Percentiles rank a stretch among this genome's conserved stretches.
phyloP scores from a whole-genome alignment of 2,329 filamentous ascomycete species.

The Clonostachys byssicola region DNA sequence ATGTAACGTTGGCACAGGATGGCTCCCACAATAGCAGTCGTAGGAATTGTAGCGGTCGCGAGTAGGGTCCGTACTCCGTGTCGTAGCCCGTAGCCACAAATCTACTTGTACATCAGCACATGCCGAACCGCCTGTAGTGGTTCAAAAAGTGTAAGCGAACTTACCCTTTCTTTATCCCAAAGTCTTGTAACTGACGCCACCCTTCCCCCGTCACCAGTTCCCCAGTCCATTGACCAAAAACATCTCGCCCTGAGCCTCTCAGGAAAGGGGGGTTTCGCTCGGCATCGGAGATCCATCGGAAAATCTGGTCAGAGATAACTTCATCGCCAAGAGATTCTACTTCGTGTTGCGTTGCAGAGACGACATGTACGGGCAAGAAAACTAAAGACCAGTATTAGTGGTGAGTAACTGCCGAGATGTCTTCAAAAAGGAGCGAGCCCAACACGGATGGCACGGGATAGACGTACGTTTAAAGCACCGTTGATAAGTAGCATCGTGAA shows the following conservation, averaged over 20 bases:
- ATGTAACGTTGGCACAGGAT: constrained; percentile 57
- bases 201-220: constrained; percentile 62
- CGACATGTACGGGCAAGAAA: constrained; percentile 38
- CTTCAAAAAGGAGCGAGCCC: no score
- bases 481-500: constrained; percentile 46
- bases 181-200: constrained; percentile 58
- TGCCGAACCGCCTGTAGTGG: background rate
- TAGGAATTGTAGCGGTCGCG: constrained; percentile 56
- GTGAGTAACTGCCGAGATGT: background rate
- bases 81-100: constrained; percentile 59
- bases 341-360: constrained; percentile 32
- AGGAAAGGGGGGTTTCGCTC: constrained; percentile 62
- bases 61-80: constrained; percentile 34
- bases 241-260: constrained; percentile 49
- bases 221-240: constrained; percentile 56
- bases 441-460: no score
- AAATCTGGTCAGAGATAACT: constrained; percentile 48
- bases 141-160: background rate
- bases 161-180: constrained; percentile 50
- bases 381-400: constrained; percentile 23
- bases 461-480: constrained; percentile 43
- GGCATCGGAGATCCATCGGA: constrained; percentile 57
- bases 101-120: constrained; percentile 14
- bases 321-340: constrained; percentile 43
- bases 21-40: constrained; percentile 53